Conservation (phyloP, 495 filamentous ascomycete species). For the Talaromyces adpressus region DNA sequence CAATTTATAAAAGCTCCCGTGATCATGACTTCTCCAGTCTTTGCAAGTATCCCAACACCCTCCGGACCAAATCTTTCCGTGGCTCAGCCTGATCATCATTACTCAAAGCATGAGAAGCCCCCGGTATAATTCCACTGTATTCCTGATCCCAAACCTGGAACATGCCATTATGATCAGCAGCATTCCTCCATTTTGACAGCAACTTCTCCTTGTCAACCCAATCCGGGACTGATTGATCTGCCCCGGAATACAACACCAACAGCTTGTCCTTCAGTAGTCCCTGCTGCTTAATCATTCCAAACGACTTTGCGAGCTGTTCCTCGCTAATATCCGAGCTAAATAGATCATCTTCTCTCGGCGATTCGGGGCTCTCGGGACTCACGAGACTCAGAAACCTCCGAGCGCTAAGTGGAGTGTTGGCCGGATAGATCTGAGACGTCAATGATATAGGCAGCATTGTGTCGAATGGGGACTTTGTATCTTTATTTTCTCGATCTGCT, state of each 20-base stretch:
- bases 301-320: conserved; percentile 47
- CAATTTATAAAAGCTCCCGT: background rate
- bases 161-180: conserved; percentile 26
- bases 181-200: conserved; percentile 57
- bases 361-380: conserved; percentile 40
- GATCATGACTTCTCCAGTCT: background rate
- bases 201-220: conserved; percentile 56
- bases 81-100: conserved; percentile 39
- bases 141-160: conserved; percentile 27
- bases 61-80: conserved; percentile 26
- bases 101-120: conserved; percentile 40
- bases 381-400: conserved; percentile 61
- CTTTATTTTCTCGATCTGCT: conserved; percentile 14
- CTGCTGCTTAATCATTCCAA: conserved; percentile 49
- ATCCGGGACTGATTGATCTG: conserved; percentile 63
- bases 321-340: conserved; percentile 73
- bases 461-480: conserved; percentile 17
- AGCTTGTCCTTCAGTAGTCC: conserved; percentile 44
- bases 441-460: conserved; percentile 28
- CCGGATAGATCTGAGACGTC: conserved; percentile 28
- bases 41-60: conserved; percentile 24
- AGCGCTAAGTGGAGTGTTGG: conserved; percentile 48
- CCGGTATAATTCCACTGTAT: conserved; percentile 34
- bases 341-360: conserved; percentile 71
- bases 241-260: conserved; percentile 53